Evolutionary conservation across 371 early-diverging fungal species (phyloP), one percentile per base, ranked within the genome.

Genomic region (Rhizopus microsporus): DNA sequence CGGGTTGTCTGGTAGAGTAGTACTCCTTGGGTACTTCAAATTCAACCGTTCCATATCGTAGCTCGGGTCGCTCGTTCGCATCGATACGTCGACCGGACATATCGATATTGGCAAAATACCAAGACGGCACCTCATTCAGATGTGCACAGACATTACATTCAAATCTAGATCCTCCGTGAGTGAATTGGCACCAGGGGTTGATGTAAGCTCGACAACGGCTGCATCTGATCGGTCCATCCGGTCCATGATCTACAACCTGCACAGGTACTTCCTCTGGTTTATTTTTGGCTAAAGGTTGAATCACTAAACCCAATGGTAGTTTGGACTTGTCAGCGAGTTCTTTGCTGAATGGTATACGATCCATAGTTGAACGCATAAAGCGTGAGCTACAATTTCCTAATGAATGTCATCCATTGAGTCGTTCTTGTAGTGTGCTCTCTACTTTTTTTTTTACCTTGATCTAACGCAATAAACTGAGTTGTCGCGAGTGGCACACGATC

Each of bases 71-170:
- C 64, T 85, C 80, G 17, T 91, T 87, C 16, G 81, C 64, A 74
- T 99, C 99, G 56, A 89, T 69, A n/a, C 98, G 87, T 43, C 93
- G 82, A 33, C 96, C 96, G 23, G 81, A 86, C 92, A 95, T 92
- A 70, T 99, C 98, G 42, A 96, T 71, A 73, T 97, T 96, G 65
- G 91, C 88, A 68, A 98, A 97, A 72, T 97, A 97, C 63, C 92
- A 90, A 7, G 82, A 69, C 8, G 95, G 91, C 1, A 94, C 94
- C 63, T 90, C 89, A 64, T 94, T 98, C 42, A 88, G 88, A 65
- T 89, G 88, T 23, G 78, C 63, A 69, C 99, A 98, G 56, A 98
- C 75, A 65, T 95, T 97, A 71, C 99, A 98, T 38, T 91, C 79
- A 70, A 91, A 97, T 51, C 83, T 82, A 17, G 92, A 80, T 8